A percentile compares a stretch with the other conserved stretches of the same genome.
Evolutionary conservation across 768 basidiomycete genomes (phyloP).

Genomic region (Mycena metata): DNA sequence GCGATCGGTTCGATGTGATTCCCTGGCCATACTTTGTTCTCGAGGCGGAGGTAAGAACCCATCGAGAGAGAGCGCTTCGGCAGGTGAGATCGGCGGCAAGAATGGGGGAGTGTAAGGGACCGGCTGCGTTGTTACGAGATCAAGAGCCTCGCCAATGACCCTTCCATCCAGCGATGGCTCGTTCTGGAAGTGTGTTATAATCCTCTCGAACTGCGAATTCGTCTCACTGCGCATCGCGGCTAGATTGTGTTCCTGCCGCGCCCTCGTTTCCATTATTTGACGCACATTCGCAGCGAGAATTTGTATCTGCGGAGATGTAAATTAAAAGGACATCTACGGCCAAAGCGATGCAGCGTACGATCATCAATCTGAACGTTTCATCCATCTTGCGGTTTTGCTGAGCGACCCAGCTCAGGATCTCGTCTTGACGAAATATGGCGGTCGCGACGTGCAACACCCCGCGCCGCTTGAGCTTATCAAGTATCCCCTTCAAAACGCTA

Average conservation of each 20-base stretch:
- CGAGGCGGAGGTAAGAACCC: not conserved
- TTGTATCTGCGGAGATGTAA: not conserved
- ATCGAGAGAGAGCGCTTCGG: not conserved
- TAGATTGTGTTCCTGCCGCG: slow-evolving; percentile 1
- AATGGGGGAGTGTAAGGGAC: not conserved
- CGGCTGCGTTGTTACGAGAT: not conserved
- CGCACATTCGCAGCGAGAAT: slow-evolving; percentile 2
- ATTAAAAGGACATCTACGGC: no score
- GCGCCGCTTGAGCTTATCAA: not conserved
- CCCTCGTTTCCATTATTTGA: not conserved
- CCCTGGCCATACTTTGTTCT: not conserved
- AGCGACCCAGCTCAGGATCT: slow-evolving; percentile 4
- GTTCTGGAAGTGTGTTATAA: no score
- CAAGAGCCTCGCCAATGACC: not conserved
- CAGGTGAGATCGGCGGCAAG: slow-evolving; percentile 1
- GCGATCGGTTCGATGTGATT: no score
- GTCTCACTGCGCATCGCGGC: no score
- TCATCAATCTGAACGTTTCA: no score
- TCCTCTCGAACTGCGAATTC: no score
- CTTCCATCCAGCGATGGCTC: not conserved
- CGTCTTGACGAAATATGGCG: not conserved
- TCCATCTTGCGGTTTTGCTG: not conserved
- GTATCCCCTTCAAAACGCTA: no score
- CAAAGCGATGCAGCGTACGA: no score
- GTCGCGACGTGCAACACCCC: not conserved